Base-by-base conservation (phyloP, 2,329 filamentous ascomycete genomes). In the Microcyclospora tardicrescens region DNA sequence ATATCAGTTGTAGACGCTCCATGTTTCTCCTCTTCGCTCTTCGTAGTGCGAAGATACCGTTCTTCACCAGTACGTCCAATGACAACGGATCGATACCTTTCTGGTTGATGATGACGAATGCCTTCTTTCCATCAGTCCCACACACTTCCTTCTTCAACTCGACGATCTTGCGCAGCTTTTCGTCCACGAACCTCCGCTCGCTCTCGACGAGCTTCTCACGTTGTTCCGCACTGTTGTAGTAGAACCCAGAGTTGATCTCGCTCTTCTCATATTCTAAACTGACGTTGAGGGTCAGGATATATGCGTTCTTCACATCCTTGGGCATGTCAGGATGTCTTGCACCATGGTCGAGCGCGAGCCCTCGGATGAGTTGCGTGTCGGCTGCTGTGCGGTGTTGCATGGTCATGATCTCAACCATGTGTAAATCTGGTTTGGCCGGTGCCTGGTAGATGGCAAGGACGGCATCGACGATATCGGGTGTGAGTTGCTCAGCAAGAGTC, bases 361-460 rank as follows among this genome's bases (percentile, higher is more conserved):
- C 91, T 48, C 83, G 79, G 62, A 98, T 95, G 43, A 98, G 77
- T 63, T 94, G 86, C 41, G 91, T 98, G 63, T 98, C 91, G 27
- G 91, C 84, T 42, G 89, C 87, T 37, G 84, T 86, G 52, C 89
- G 83, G 69, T 98, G 91, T 68, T 98, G 91, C 89, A 98, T 96
- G 62, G 93, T 96, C 91, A 98, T 98, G 55, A 98, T 96, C 66
- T 98, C 91, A 50, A 98, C 75, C 91, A 98, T 98, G 70, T 96
- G 89, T 57, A 98, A 66, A 65, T 98, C 91, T 40, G 93, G 93
- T 69, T 96, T 96, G 46, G 77, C 78, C 16, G 84, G 84, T 13
- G 84, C 70, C 61, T 86, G 75, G 69, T 95, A 87, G 61, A 98
- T 98, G 48, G 91, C 77, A 41, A 98, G 78, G 35, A 98, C 91